Evolutionary conservation across 2,329 filamentous ascomycete genomes (phyloP), one percentile per base, ranked within the genome.

Genomic region (Trichophyton verrucosum): DNA sequence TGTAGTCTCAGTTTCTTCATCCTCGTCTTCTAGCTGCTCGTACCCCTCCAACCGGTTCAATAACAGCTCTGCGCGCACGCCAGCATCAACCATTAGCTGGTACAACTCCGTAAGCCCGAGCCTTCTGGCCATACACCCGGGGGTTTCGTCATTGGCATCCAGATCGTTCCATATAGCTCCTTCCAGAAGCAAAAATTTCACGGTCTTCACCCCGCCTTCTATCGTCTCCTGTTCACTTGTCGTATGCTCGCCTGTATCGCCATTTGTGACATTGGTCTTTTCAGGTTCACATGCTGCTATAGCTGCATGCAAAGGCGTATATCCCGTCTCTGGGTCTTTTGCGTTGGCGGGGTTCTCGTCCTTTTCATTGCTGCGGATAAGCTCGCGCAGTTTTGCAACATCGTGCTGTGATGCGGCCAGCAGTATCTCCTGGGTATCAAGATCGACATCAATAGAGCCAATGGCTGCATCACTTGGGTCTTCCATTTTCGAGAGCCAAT

Each of bases 131-230:
- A 96, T 77, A 72, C 92, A 97, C 6, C 91, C 94, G 0, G 94
- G 91, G 2, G 94, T 97, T 78, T 97, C 92, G 68, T 90, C 82
- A 67, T 89, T 86, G 66, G 79, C 76, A 73, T 97, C 90, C 61
- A 97, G 78, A 72, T 96, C 91, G 76, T 99, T 99, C 94, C 94
- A 99, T 67, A 97, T 96, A 9, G 90, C 94, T 36, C 94, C 94
- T 66, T 88, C 87, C 69, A 91, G 82, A 63, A 97, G 84, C 6
- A 97, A 80, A 69, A 94, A 82, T 66, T 83, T 82, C 3, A 96
- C 77, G 0, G 86, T 86, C 59, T 85, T 82, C 60, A 81, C 80
- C 2, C 85, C 88, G 44, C 82, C 81, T 55, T 85, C 81, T 36
- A 87, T 70, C 20, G 67, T 66, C 13, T 65, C 72, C 44, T 62